A percentile compares a stretch with the other conserved stretches of the same genome.
Evolutionary conservation across 768 basidiomycete genomes (phyloP).

Genomic region (Multifurca ochricompacta): DNA sequence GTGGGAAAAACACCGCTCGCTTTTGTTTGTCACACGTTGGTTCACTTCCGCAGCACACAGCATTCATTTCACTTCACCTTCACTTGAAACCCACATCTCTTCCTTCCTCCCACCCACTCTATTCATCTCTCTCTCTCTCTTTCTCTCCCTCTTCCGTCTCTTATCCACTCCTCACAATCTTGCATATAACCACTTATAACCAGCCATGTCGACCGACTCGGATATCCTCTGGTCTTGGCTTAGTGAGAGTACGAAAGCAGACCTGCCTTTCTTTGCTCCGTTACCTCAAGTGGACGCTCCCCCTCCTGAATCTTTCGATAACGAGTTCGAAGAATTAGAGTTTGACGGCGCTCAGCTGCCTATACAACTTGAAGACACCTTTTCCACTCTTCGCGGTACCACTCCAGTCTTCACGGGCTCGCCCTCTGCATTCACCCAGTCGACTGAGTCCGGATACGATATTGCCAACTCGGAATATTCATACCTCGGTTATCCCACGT

Average conservation of each 20-base stretch:
- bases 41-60: slow-evolving; percentile 18
- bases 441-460: slow-evolving; percentile 70
- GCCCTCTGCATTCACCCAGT: slow-evolving; percentile 71
- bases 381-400: slow-evolving; percentile 54
- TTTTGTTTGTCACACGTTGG: slow-evolving; percentile 2
- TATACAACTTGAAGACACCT: slow-evolving; percentile 48
- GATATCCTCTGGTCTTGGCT: slow-evolving; percentile 7
- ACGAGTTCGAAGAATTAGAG: slow-evolving; percentile 63
- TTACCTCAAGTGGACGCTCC: slow-evolving; percentile 62
- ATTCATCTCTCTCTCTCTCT: background rate
- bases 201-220: background rate
- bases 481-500: slow-evolving; percentile 51
- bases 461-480: slow-evolving; percentile 39
- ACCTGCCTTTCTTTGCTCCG: slow-evolving; percentile 13
- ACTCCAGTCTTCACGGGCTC: slow-evolving; percentile 61
- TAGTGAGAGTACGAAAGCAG: slow-evolving; percentile 1
- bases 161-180: background rate
- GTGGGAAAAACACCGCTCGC: background rate
- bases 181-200: background rate
- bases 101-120: background rate
- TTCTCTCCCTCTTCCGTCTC: background rate
- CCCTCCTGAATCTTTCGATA: slow-evolving; percentile 76
- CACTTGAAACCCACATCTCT: background rate
- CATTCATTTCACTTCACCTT: background rate
- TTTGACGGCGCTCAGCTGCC: slow-evolving; percentile 51